Conservation (phyloP, 768 basidiomycete genomes). For the Lactarius hatsudake region DNA sequence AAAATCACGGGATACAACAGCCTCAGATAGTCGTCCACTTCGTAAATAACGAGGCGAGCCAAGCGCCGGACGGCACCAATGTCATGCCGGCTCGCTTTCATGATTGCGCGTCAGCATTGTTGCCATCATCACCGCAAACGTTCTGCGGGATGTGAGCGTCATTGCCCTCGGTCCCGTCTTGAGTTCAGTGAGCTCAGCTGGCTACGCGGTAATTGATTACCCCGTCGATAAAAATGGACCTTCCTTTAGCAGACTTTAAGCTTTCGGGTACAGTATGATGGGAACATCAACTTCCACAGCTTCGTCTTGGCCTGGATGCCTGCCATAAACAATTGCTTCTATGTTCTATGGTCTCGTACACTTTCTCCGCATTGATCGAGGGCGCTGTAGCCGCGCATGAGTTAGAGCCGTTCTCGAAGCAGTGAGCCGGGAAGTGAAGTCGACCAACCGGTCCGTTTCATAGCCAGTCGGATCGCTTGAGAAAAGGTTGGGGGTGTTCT, state of each 20-base stretch:
- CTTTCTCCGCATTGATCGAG: neutral
- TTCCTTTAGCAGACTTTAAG: neutral
- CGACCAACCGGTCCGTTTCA: neutral
- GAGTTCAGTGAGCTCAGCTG: neutral
- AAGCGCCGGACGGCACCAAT: neutral
- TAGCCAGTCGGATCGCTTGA: neutral
- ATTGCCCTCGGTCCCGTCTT: neutral
- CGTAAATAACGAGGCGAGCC: neutral
- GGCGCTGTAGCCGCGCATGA: neutral
- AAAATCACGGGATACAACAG: neutral
- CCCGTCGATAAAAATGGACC: neutral
- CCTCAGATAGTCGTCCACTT: neutral
- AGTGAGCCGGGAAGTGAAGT: neutral
- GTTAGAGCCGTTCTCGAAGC: neutral
- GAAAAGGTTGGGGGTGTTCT: neutral
- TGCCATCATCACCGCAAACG: neutral
- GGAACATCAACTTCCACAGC: neutral
- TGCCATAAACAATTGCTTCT: neutral
- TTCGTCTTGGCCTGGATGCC: neutral
- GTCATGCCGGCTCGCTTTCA: neutral
- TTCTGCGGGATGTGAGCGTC: neutral
- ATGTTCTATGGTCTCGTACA: neutral
- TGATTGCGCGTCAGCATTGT: neutral
- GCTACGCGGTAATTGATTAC: neutral
- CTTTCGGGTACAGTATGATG: constrained; percentile 1